These are phyloP conservation scores for Trichosporon sp. DNA, from an alignment of 1,284 basidiomycete species.

Conservation along the genomic window DNA sequence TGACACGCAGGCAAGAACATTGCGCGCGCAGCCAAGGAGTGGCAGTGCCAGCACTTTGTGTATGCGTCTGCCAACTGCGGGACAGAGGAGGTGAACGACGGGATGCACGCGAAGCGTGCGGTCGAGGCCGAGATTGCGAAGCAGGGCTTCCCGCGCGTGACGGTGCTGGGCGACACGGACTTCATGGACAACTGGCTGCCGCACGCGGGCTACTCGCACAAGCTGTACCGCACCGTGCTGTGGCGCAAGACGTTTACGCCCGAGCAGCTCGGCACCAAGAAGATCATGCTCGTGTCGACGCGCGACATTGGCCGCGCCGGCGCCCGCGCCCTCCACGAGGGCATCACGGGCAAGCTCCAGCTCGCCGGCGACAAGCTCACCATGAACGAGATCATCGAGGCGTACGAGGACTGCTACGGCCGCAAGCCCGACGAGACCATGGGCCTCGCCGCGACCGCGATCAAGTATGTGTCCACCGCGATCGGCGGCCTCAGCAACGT, in stretches of 20 bases:
- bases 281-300: conserved; percentile 22
- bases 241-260: conserved; percentile 25
- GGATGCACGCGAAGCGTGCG: conserved; percentile 28
- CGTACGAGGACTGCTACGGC: conserved; percentile 25
- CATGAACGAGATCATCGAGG: conserved; percentile 21
- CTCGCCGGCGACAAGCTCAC: conserved; percentile 29
- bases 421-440: conserved; percentile 14
- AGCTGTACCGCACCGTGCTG: conserved; percentile 27
- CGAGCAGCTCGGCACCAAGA: conserved; percentile 4
- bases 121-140: conserved; percentile 27
- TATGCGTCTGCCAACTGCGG: conserved; percentile 31
- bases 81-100: conserved; percentile 16
- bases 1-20: conserved; percentile 2
- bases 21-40: neutral
- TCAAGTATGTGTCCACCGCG: conserved; percentile 11
- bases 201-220: conserved; percentile 17
- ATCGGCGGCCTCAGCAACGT: conserved; percentile 19
- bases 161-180: conserved; percentile 17
- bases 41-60: conserved; percentile 44
- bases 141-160: conserved; percentile 5
- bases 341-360: conserved; percentile 9
- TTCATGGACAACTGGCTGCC: conserved; percentile 28
- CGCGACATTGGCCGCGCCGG: conserved; percentile 28
- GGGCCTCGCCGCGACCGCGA: conserved; percentile 14
- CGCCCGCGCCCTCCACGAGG: conserved; percentile 22